Conservation (phyloP, 805 yeast genomes). For the Ogataea methanolica region DNA sequence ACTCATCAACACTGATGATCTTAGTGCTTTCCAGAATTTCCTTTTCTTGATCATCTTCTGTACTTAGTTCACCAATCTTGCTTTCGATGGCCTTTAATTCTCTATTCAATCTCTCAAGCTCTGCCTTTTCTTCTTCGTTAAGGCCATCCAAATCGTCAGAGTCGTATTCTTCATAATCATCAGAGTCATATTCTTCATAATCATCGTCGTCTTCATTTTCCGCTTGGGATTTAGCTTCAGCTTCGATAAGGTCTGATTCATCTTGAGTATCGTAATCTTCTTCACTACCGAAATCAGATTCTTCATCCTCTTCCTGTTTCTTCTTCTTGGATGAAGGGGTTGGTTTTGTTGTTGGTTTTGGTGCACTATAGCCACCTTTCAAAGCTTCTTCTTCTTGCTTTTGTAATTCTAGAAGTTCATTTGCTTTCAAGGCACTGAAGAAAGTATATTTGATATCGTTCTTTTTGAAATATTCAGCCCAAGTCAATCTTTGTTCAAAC, state of each 20-base stretch:
- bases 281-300: constrained; percentile 13
- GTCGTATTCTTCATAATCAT: constrained; percentile 16
- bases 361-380: neutral
- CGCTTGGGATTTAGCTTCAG: neutral
- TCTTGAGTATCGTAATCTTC: constrained; percentile 9
- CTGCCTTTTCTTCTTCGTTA: constrained; percentile 19
- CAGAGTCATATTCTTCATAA: constrained; percentile 16
- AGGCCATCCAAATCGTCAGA: constrained; percentile 11
- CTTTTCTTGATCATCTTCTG: constrained; percentile 14
- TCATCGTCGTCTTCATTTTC: constrained; percentile 9
- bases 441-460: constrained; percentile 79
- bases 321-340: neutral
- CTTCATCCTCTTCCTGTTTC: constrained; percentile 5
- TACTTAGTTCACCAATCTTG: constrained; percentile 15
- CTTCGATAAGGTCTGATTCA: too few relatives aligned
- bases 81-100: constrained; percentile 5
- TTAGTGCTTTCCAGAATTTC: constrained; percentile 47
- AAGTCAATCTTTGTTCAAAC: constrained; percentile 65
- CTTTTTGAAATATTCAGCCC: constrained; percentile 81
- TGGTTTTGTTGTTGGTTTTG: constrained; percentile 4
- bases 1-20: constrained; percentile 76
- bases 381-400: constrained; percentile 36
- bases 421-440: constrained; percentile 87
- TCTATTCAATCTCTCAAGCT: constrained; percentile 11
- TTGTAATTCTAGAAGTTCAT: constrained; percentile 65